Conservation (phyloP, 2,329 filamentous ascomycete species). For the Lachnellula suecica region DNA sequence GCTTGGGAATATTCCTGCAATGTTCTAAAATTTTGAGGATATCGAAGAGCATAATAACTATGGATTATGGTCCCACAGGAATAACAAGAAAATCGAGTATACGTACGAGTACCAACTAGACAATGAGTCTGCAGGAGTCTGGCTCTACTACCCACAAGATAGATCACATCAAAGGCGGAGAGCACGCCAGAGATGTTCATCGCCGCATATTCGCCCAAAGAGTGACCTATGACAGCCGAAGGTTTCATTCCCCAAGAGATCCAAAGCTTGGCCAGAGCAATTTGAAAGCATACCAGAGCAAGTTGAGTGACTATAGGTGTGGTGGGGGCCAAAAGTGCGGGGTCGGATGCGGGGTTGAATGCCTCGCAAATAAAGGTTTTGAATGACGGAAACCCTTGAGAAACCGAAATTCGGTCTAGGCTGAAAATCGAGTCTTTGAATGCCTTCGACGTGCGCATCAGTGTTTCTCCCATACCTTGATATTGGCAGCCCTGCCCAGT, state of each 20-base stretch:
- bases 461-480: background rate
- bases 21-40: too few relatives aligned
- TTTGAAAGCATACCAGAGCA: constrained; percentile 50
- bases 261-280: constrained; percentile 53
- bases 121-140: constrained; percentile 63
- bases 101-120: constrained; percentile 64
- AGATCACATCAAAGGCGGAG: constrained; percentile 68
- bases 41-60: too few relatives aligned
- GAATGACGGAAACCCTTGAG: constrained; percentile 3
- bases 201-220: constrained; percentile 69
- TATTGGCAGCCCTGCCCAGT: constrained; percentile 37
- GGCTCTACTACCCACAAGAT: constrained; percentile 67
- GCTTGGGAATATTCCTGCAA: too few relatives aligned
- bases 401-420: background rate
- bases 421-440: constrained; percentile 3
- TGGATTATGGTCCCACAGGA: constrained; percentile 44
- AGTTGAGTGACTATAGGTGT: constrained; percentile 51
- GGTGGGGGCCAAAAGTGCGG: too few relatives aligned
- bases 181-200: constrained; percentile 69
- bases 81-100: constrained; percentile 65
- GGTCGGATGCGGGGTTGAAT: constrained; percentile 34
- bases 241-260: constrained; percentile 52
- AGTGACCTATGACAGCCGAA: constrained; percentile 56
- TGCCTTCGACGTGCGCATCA: constrained; percentile 35
- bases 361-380: constrained; percentile 40